Percentiles rank a stretch among this genome's conserved stretches.
phyloP scores from a whole-genome alignment of 495 filamentous ascomycete genomes.

The Daldinia childiae region DNA sequence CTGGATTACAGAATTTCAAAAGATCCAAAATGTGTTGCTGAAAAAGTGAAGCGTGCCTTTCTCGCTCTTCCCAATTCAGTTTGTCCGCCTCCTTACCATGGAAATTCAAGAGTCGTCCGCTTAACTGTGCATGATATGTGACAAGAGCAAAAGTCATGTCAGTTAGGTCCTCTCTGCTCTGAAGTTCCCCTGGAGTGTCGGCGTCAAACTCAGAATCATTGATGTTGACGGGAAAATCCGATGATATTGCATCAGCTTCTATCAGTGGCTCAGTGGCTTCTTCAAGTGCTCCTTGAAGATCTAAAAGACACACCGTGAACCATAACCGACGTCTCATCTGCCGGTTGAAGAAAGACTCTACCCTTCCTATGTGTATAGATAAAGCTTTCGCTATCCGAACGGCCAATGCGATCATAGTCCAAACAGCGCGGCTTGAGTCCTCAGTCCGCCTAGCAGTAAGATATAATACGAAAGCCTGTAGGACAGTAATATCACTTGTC shows the following conservation, averaged over 20 bases:
- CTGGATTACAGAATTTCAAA: slow-evolving; percentile 33
- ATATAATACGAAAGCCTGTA: slow-evolving; percentile 37
- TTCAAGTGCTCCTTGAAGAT: slow-evolving; percentile 28
- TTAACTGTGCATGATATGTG: slow-evolving; percentile 19
- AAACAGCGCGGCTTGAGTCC: slow-evolving; percentile 23
- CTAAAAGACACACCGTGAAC: slow-evolving; percentile 32
- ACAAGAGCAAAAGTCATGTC: slow-evolving; percentile 30
- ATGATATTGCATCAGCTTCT: neutral
- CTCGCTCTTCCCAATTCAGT: slow-evolving; percentile 10
- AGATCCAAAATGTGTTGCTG: slow-evolving; percentile 20
- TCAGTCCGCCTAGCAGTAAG: slow-evolving; percentile 30
- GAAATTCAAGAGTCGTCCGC: slow-evolving; percentile 21
- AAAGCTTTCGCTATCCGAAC: slow-evolving; percentile 31
- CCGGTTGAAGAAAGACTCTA: slow-evolving; percentile 22
- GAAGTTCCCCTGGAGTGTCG: slow-evolving; percentile 2
- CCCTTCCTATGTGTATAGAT: neutral
- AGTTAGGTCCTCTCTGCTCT: slow-evolving; percentile 11
- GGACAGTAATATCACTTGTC: slow-evolving; percentile 28
- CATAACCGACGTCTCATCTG: slow-evolving; percentile 30
- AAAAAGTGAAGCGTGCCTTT: slow-evolving; percentile 5
- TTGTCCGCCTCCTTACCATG: neutral
- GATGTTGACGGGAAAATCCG: slow-evolving; percentile 7
- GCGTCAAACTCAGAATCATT: slow-evolving; percentile 29
- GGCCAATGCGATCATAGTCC: slow-evolving; percentile 29
- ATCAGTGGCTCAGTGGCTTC: slow-evolving; percentile 24